These are phyloP conservation scores for Orbilia brochopaga DNA, from an alignment of 2,329 filamentous ascomycete genomes.

Conservation along the genomic window DNA sequence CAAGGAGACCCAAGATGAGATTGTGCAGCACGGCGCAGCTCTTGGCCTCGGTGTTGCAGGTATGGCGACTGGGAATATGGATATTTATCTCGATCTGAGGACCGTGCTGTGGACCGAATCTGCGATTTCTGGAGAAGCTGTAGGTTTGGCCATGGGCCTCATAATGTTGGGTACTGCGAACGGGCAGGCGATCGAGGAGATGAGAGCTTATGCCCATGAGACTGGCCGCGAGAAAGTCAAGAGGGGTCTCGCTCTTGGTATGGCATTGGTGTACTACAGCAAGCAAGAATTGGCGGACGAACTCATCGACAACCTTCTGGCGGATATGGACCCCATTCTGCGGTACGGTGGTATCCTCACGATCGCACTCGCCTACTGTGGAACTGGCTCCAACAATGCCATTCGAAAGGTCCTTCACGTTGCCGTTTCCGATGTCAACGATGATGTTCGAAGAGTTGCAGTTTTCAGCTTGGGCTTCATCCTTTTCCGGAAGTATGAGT, in stretches of 20 bases:
- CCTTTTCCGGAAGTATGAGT: conserved; percentile 94
- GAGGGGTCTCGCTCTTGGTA: conserved; percentile 89
- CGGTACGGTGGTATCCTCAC: conserved; percentile 98
- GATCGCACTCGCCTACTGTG: conserved; percentile 96
- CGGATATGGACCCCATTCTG: conserved; percentile 89
- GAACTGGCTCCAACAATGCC: conserved; percentile 97
- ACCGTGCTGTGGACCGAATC: conserved; percentile 89
- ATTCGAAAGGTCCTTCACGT: conserved; percentile 94
- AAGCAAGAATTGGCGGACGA: conserved; percentile 94
- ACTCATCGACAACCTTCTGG: conserved; percentile 88
- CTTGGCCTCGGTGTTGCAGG: conserved; percentile 94
- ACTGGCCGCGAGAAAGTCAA: conserved; percentile 99
- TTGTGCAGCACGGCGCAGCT: conserved; percentile 95
- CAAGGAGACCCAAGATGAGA: conserved; percentile 70
- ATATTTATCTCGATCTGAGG: conserved; percentile 89
- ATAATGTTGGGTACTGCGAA: conserved; percentile 99
- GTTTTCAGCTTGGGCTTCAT: conserved; percentile 99
- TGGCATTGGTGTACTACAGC: conserved; percentile 98
- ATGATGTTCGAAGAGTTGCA: conserved; percentile 92
- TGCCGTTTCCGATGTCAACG: conserved; percentile 96
- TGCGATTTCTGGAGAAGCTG: conserved; percentile 93
- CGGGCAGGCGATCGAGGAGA: conserved; percentile 87
- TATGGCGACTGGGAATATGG: conserved; percentile 91
- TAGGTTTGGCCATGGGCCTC: conserved; percentile 92
- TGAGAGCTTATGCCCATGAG: conserved; percentile 97